A percentile compares a stretch with the other conserved stretches of the same genome.
Evolutionary conservation across 345 rosid genomes (phyloP).

Genomic region (Eutrema japonicum): DNA sequence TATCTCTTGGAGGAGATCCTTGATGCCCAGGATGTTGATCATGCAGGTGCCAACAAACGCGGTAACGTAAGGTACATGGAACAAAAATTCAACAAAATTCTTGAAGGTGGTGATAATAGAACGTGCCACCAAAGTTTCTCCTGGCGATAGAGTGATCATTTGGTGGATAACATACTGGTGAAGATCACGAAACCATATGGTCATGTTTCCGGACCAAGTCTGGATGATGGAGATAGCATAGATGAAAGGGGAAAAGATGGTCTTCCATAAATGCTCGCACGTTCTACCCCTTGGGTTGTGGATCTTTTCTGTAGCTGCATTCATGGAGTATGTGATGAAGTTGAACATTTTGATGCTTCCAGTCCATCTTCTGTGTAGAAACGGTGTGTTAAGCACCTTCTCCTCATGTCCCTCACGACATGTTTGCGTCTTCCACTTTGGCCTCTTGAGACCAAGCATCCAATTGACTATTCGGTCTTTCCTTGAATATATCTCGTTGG

Average conservation of each 20-base stretch:
- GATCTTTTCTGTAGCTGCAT: constrained; percentile 5
- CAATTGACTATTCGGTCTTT: not conserved
- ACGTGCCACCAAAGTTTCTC: not conserved
- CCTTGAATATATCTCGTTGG: not conserved
- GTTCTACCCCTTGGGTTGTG: not conserved
- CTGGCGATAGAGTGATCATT: not conserved
- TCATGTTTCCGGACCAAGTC: not conserved
- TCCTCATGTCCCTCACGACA: not conserved
- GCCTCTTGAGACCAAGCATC: not conserved
- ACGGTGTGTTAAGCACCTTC: constrained; percentile 1
- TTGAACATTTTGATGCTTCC: constrained; percentile 19
- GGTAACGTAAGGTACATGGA: not conserved
- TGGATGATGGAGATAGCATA: constrained; percentile 2
- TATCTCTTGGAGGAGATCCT: not conserved
- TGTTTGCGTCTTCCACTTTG: not conserved
- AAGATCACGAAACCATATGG: not conserved
- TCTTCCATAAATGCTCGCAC: not conserved
- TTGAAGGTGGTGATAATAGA: not conserved
- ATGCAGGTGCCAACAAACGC: not conserved
- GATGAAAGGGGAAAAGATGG: not conserved
- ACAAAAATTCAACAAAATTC: not conserved
- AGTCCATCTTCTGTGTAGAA: constrained; percentile 17
- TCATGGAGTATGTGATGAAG: constrained; percentile 26
- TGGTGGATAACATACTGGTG: not conserved
- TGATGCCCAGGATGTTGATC: not conserved